Evolutionary conservation across 2,329 filamentous ascomycete species (phyloP).

Genomic region (Cercospora sp.): DNA sequence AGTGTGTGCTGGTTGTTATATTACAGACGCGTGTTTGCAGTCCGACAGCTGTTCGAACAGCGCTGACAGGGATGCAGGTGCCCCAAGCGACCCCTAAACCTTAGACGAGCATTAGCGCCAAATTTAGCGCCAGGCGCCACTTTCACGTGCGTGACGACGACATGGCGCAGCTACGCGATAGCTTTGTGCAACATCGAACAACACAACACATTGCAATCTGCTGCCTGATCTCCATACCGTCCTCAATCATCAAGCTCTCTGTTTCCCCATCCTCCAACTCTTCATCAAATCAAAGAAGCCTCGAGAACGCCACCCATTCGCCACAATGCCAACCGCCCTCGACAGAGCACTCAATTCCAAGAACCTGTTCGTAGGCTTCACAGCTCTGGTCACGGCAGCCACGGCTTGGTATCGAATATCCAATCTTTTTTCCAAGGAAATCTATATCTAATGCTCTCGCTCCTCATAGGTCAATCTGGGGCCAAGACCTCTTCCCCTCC

Average conservation of each 20-base stretch:
- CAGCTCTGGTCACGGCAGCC: slow-evolving; percentile 76
- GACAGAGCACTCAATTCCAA: slow-evolving; percentile 50
- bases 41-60: slow-evolving; percentile 3
- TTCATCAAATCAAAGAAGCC: not conserved
- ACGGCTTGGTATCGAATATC: slow-evolving; percentile 61
- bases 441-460: too few relatives aligned
- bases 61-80: not conserved
- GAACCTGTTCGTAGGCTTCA: slow-evolving; percentile 64
- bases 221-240: not conserved
- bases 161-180: not conserved
- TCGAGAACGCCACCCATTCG: not conserved
- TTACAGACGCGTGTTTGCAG: not conserved
- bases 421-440: too few relatives aligned
- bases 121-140: not conserved
- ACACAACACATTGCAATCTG: not conserved
- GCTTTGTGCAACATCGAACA: not conserved
- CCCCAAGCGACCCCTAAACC: not conserved
- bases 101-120: not conserved
- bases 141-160: slow-evolving; percentile 12
- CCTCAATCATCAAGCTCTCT: not conserved
- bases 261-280: too few relatives aligned
- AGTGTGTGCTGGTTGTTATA: not conserved
- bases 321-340: slow-evolving; percentile 52
- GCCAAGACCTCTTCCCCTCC: slow-evolving; percentile 75
- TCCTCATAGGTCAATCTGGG: slow-evolving; percentile 65